These are phyloP conservation scores for Phlyctochytrium arcticum DNA, from an alignment of 192 early-diverging fungal genomes.

Conservation along the genomic window DNA sequence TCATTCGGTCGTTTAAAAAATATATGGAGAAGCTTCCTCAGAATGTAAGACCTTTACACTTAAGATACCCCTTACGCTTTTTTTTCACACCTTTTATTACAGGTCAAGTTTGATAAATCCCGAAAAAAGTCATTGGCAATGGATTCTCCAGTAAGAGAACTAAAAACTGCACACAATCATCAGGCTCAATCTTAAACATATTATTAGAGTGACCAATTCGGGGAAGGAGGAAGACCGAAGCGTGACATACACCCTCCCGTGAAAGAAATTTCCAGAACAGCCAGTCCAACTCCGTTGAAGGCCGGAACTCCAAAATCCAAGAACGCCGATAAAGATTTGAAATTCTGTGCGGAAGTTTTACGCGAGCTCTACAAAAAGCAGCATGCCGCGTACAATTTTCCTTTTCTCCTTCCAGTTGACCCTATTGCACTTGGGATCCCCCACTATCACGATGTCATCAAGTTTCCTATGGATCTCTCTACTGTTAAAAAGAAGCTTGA, in stretches of 20 bases:
- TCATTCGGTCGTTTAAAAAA: constrained; percentile 36
- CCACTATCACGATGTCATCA: constrained; percentile 79
- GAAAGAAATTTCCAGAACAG: constrained; percentile 10
- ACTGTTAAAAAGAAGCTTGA: constrained; percentile 74
- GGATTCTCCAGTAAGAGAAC: too few relatives aligned
- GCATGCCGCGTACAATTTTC: constrained; percentile 28
- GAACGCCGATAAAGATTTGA: constrained; percentile 23
- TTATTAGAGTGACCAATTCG: too few relatives aligned
- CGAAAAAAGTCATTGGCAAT: constrained; percentile 1
- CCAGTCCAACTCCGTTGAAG: not conserved
- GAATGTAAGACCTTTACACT: not conserved
- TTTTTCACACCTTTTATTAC: too few relatives aligned
- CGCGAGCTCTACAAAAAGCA: constrained; percentile 38
- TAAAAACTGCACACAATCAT: too few relatives aligned
- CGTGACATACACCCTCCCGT: constrained; percentile 31
- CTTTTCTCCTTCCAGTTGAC: constrained; percentile 77
- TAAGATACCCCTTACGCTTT: not conserved
- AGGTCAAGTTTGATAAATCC: constrained; percentile 4
- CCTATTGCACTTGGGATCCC: constrained; percentile 78
- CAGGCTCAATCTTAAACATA: too few relatives aligned
- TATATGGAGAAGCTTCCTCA: constrained; percentile 42
- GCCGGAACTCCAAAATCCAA: constrained; percentile 4
- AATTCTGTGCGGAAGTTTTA: constrained; percentile 29
- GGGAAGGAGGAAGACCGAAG: constrained; percentile 17
- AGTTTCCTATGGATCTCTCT: constrained; percentile 83